phyloP scores from a whole-genome alignment of 805 yeast genomes.

The Middelhovenomyces tepae region DNA sequence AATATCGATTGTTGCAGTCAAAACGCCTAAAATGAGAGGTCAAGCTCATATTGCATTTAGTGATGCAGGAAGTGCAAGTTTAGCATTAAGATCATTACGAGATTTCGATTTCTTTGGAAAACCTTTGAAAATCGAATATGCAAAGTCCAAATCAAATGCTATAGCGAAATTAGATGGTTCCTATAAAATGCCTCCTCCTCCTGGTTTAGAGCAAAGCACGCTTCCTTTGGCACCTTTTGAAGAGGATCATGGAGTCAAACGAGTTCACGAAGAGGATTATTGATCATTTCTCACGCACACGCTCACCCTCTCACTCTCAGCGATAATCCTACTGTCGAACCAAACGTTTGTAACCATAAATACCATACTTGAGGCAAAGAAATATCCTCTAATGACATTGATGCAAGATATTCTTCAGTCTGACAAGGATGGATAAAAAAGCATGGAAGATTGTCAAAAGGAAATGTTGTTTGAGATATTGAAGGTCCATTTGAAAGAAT shows the following conservation, averaged over 20 bases:
- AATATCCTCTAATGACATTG: background rate
- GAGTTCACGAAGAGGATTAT: constrained; percentile 3
- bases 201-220: constrained; percentile 9
- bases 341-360: constrained; percentile 1
- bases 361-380: background rate
- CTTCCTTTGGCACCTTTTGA: constrained; percentile 14
- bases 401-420: constrained; percentile 4
- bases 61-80: constrained; percentile 22
- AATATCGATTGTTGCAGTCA: constrained; percentile 28
- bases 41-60: constrained; percentile 34
- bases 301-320: too few relatives aligned
- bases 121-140: constrained; percentile 23
- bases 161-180: constrained; percentile 25
- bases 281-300: background rate
- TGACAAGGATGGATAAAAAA: constrained; percentile 12
- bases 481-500: background rate
- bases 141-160: constrained; percentile 23
- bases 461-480: constrained; percentile 8
- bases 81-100: constrained; percentile 25
- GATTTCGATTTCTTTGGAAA: constrained; percentile 29
- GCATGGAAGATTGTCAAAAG: constrained; percentile 5
- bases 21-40: constrained; percentile 33
- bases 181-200: constrained; percentile 16
- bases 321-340: background rate
- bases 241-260: constrained; percentile 1